Base-by-base conservation (phyloP, 495 filamentous ascomycete species). In the Penicillium tannophilum region DNA sequence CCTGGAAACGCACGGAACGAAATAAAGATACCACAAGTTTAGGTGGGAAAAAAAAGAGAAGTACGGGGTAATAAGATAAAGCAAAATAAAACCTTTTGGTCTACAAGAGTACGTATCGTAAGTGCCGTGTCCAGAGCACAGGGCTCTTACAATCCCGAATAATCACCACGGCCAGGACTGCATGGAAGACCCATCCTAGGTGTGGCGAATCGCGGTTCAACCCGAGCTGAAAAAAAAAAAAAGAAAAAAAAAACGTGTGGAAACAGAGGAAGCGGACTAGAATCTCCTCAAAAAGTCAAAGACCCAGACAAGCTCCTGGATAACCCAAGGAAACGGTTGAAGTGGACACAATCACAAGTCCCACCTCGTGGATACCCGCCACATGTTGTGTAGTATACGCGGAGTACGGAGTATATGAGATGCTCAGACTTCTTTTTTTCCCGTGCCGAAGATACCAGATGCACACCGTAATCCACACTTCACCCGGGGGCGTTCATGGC, bases 141-240 rank as follows among this genome's bases (percentile, higher is more conserved):
- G 17, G 47, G 35, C 50, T 42, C 20, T 24, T 53, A 31, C 8
- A 48, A 20, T 36, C 28, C 49, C 28, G 8, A 45, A 23, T 60
- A 58, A 65, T 55, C 28, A 43, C 59, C 64, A 67, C 60, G 63
- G 51, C 60, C 65, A 58, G 52, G 7, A 44, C 33, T 39, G 3
- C 24, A 33, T 31, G n/a, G 31, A 17, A 31, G 30, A 23, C 46
- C 20, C 46, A 28, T 24, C 24, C 11, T 26, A 9, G 6, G 50
- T 54, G 66, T 68, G 63, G 63, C 66, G 44, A 66, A 69, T 69
- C 11, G 54, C 56, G 56, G 57, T 62, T 58, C 52, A 59, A 52
- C 45, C 56, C 59, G 59, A 60, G 63, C 54, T 56, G 57, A 59
- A 33, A 62, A 56, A 45, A 41, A 54, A 30, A 46, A 55, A 43